Evolutionary conservation across 2,329 filamentous ascomycete species (phyloP).

Genomic region (Colletotrichum musicola): DNA sequence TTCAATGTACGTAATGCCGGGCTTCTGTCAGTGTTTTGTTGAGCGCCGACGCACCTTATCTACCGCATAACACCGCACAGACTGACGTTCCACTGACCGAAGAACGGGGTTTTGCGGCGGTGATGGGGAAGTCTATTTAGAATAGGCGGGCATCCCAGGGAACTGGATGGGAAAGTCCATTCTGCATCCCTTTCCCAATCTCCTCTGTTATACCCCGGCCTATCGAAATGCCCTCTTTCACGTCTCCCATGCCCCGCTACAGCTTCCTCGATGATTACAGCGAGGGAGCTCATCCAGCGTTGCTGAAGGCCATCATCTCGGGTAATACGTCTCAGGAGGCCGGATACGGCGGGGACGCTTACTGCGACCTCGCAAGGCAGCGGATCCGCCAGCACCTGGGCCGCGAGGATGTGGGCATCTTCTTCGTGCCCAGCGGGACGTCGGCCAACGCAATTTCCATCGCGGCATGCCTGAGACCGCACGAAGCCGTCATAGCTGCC

Average conservation of each 20-base stretch:
- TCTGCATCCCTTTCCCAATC: not conserved
- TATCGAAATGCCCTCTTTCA: constrained; percentile 19
- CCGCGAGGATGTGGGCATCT: constrained; percentile 58
- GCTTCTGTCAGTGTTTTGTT: constrained; percentile 20
- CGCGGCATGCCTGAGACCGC: constrained; percentile 61
- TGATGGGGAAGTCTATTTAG: constrained; percentile 12
- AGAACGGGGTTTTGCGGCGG: constrained; percentile 21
- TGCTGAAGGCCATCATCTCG: constrained; percentile 59
- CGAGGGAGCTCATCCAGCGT: constrained; percentile 63
- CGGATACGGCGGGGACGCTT: constrained; percentile 61
- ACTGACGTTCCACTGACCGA: constrained; percentile 37
- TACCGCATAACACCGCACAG: constrained; percentile 28
- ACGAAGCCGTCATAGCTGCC: constrained; percentile 64
- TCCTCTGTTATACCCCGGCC: not conserved
- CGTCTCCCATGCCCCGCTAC: constrained; percentile 45
- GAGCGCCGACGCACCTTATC: constrained; percentile 32
- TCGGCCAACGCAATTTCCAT: constrained; percentile 66
- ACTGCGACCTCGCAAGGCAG: constrained; percentile 55
- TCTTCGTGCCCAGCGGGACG: constrained; percentile 65
- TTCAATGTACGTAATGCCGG: constrained; percentile 13
- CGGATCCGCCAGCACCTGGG: constrained; percentile 47
- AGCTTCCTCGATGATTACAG: constrained; percentile 66
- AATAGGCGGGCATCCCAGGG: constrained; percentile 9
- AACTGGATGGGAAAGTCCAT: not conserved
- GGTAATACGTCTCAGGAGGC: constrained; percentile 60